Base-by-base conservation (phyloP, 2,329 filamentous ascomycete genomes). In the Myriosclerotinia curreyana region DNA sequence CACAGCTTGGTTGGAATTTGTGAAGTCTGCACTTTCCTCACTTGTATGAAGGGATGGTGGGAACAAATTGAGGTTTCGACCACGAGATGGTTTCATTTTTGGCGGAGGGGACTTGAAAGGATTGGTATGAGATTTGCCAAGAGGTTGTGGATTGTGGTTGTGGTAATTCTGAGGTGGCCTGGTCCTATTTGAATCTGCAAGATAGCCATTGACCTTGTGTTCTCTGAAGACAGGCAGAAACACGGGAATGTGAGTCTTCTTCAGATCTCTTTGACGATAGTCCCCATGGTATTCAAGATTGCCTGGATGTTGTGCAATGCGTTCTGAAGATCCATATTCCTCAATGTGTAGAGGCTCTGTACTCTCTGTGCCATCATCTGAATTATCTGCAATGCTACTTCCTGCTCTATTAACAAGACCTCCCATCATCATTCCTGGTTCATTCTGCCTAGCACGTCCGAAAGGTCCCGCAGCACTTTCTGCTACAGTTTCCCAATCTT, bases 401-500 rank as follows among this genome's bases (percentile, higher is more conserved):
- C 70, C 70, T 42, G 72, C 67, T 56, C 66, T 66, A 9, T 67
- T 49, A 34, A 70, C 66, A 34, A 59, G 60, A 11, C 67, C 66
- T 28, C 66, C 67, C 50, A 64, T 65, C 56, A 69, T 52, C 42
- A 67, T 61, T 22, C 51, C 61, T 20, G 52, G 36, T n/a, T 49
- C 58, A 15, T 66, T 48, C n/a, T 58, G 62, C 17, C 42, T 64
- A 15, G 44, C 42, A n/a, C 64, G 48, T 22, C 42, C 22, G 14
- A 60, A 64, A 38, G 48, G 34, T 17, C 65, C 67, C 31, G 51
- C 38, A 14, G 53, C 64, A 51, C 71, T 73, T 12, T 72, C 70
- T 31, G 65, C 69, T 17, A 74, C 69, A 6, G 73, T 75, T 58
- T 74, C 71, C 73, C 73, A 75, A 60, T 75, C 73, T 53, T 71